Evolutionary conservation across 192 early-diverging fungal genomes (phyloP), one percentile per base, ranked within the genome.

Genomic region (Dimargaris cristalligena): DNA sequence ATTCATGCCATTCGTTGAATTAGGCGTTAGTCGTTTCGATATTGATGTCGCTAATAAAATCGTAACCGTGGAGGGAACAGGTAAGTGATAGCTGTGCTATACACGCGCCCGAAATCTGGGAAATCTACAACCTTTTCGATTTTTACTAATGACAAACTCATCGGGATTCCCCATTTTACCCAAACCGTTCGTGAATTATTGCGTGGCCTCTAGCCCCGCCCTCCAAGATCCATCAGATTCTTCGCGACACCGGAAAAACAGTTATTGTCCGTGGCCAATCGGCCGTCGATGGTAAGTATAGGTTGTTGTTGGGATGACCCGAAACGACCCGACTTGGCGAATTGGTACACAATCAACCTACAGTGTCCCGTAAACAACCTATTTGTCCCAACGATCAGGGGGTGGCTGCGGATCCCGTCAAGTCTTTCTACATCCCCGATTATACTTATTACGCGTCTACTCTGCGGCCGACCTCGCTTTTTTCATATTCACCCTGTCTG

Each of bases 201-300:
- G 13, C 16, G 14, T 26, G 14, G 28, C 59, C 16, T 58, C 50
- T 48, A 80, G 77, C 78, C 23, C 77, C 83, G 1, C 84, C 86
- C 60, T 88, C 88, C 0, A 28, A 54, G 26, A 41, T 94, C 18
- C 73, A 83, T 30, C 64, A 67, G 4, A 69, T 78, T 20, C 68
- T 94, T 50, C 83, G 82, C 57, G 61, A 73, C n/a, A 83, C 86
- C 16, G 88, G 88, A 0, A 81, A 83, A 48, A 72, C 72, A 13
- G 82, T 83, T 0, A 82, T 94, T 41, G 75, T 94, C 10, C 81
- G 86, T 25, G 91, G 91, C 22, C 78, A 84, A 44, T 85, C 85
- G 10, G 73, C 78, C 26, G 66, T 79, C 33, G 68, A 74, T 52
- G 80, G 73, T 49, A 69, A 61, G 29, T 52, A n/a, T n/a, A n/a